A percentile compares a stretch with the other conserved stretches of the same genome.
Evolutionary conservation across 1,284 basidiomycete species (phyloP).

Genomic region (Mycosarcoma maydis): DNA sequence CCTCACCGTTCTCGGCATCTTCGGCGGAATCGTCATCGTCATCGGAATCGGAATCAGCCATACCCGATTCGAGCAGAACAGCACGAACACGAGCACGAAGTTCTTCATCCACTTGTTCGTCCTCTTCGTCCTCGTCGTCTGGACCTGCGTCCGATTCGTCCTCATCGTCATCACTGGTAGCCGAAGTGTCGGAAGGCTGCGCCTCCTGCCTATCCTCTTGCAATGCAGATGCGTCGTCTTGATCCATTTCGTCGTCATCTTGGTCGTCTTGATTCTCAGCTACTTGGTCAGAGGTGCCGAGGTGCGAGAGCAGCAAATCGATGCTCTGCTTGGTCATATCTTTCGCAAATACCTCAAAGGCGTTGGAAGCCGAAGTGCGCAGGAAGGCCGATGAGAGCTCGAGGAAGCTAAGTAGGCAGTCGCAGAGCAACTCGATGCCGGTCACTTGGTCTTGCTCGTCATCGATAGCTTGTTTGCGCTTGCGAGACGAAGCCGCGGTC

Average conservation of each 20-base stretch:
- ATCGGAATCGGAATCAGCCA: slow-evolving; percentile 73
- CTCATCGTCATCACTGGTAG: slow-evolving; percentile 50
- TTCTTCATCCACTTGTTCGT: slow-evolving; percentile 71
- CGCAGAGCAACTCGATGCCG: slow-evolving; percentile 85
- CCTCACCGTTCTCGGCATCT: slow-evolving; percentile 67
- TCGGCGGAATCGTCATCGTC: slow-evolving; percentile 66
- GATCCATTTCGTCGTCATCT: slow-evolving; percentile 31
- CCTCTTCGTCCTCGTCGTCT: slow-evolving; percentile 71
- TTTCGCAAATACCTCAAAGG: slow-evolving; percentile 79
- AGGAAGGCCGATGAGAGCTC: slow-evolving; percentile 86
- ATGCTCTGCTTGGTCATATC: slow-evolving; percentile 79
- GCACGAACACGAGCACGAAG: slow-evolving; percentile 80
- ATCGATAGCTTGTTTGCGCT: slow-evolving; percentile 63
- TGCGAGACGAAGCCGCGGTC: slow-evolving; percentile 4
- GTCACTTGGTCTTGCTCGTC: slow-evolving; percentile 69
- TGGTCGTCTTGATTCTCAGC: slow-evolving; percentile 26
- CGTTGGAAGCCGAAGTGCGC: slow-evolving; percentile 81
- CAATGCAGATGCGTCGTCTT: slow-evolving; percentile 22
- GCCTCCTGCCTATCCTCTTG: slow-evolving; percentile 66
- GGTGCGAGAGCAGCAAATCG: slow-evolving; percentile 76
- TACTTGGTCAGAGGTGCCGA: slow-evolving; percentile 25
- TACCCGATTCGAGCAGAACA: slow-evolving; percentile 78
- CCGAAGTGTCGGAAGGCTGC: slow-evolving; percentile 37
- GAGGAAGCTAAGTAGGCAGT: slow-evolving; percentile 85
- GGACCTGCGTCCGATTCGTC: slow-evolving; percentile 71